Evolutionary conservation across 192 early-diverging fungal genomes (phyloP).

Genomic region (Podochytrium sp.): DNA sequence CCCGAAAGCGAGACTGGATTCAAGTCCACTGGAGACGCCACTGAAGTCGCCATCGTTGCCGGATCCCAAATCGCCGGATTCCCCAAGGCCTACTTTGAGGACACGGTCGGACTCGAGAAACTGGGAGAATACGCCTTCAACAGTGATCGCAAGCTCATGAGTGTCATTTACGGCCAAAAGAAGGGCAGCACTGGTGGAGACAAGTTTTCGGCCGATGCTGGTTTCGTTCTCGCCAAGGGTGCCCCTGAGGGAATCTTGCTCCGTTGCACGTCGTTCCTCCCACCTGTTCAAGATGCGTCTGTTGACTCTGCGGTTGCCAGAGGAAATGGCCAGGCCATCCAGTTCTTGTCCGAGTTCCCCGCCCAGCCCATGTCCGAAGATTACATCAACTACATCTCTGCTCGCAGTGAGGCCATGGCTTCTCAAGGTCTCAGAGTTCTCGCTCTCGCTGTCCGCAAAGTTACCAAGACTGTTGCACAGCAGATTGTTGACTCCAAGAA

Average conservation of each 20-base stretch:
- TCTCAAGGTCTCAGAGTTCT: conserved; percentile 84
- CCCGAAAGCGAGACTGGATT: conserved; percentile 64
- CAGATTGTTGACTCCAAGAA: conserved; percentile 58
- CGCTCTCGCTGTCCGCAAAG: conserved; percentile 77
- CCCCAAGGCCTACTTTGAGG: conserved; percentile 61
- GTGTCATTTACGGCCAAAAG: conserved; percentile 67
- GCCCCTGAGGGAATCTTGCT: conserved; percentile 88
- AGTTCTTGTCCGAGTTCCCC: conserved; percentile 29
- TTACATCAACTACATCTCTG: conserved; percentile 67
- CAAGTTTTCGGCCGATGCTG: conserved; percentile 32
- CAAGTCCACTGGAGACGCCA: conserved; percentile 77
- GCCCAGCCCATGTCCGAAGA: conserved; percentile 54
- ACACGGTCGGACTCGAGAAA: conserved; percentile 64
- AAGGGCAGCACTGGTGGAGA: conserved; percentile 8
- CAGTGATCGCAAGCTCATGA: conserved; percentile 95
- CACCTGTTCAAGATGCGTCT: conserved; percentile 28
- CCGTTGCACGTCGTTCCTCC: conserved; percentile 69
- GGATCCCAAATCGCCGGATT: conserved; percentile 87
- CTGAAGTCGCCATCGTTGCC: conserved; percentile 89
- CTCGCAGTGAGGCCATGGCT: conserved; percentile 76
- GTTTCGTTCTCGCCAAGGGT: conserved; percentile 82
- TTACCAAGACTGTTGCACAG: conserved; percentile 60
- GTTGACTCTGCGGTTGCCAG: conserved; percentile 10
- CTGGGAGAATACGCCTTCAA: conserved; percentile 89
- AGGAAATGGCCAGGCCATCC: conserved; percentile 36